A percentile compares a stretch with the other conserved stretches of the same genome.
These are phyloP conservation scores for Leccinum subfulvum DNA, from an alignment of 1,284 basidiomycete genomes.

Conservation along the genomic window DNA sequence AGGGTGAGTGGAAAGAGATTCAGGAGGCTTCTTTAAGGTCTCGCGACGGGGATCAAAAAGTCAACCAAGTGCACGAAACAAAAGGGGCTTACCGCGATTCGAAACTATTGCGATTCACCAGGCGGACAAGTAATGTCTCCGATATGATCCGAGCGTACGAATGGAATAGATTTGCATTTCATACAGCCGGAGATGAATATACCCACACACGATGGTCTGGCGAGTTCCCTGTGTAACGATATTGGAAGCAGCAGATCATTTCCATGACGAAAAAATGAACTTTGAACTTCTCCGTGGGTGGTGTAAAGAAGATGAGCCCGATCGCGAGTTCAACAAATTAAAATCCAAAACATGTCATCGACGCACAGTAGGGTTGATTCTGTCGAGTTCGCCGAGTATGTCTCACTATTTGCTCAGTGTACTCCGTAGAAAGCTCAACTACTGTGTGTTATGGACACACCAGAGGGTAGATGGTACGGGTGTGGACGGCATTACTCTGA, in stretches of 20 bases:
- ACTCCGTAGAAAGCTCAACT: neutral
- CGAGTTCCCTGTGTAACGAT: neutral
- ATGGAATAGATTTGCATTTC: neutral
- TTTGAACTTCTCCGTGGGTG: neutral
- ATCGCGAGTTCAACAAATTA: neutral
- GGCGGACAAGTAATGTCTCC: neutral
- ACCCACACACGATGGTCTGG: neutral
- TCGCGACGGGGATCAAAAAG: neutral
- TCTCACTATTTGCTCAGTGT: neutral
- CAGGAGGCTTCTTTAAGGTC: neutral
- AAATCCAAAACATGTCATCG: neutral
- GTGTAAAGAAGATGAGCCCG: neutral
- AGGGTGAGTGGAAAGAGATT: neutral
- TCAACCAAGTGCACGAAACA: neutral
- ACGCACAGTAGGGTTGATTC: neutral
- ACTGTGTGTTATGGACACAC: neutral
- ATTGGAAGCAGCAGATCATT: neutral
- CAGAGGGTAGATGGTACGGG: neutral
- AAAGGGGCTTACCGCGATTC: neutral
- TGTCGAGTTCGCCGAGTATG: neutral
- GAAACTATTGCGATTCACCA: slow-evolving; percentile 1
- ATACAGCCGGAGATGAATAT: neutral
- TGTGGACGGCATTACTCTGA: neutral
- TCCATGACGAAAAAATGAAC: neutral
- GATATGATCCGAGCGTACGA: neutral